Percentiles rank a stretch among this genome's conserved stretches.
Evolutionary conservation across 768 basidiomycete genomes (phyloP).

Genomic region (Leccinum subgranulosum): DNA sequence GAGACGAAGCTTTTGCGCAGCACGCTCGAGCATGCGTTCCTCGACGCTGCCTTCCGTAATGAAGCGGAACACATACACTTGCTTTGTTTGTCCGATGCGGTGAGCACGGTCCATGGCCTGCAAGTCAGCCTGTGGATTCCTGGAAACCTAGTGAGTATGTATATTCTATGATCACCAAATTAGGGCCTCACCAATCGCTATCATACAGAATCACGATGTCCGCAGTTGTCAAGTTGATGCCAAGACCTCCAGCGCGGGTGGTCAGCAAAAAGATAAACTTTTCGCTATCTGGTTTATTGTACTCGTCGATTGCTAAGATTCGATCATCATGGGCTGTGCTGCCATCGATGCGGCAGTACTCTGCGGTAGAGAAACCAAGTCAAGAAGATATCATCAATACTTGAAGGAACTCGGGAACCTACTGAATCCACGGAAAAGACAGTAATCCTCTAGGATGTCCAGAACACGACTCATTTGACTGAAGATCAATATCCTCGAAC

Average conservation of each 20-base stretch:
- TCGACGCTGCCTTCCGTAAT: constrained; percentile 88
- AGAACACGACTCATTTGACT: constrained; percentile 98
- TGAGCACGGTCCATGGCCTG: constrained; percentile 99
- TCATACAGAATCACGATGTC: constrained; percentile 96
- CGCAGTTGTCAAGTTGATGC: constrained; percentile 93
- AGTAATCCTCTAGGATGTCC: constrained; percentile 97
- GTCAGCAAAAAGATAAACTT: constrained; percentile 97
- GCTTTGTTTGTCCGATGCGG: constrained; percentile 90
- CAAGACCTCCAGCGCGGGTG: constrained; percentile 94
- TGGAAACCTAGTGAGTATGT: constrained; percentile 27
- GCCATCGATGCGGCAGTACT: constrained; percentile 96
- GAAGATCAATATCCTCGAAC: constrained; percentile 95
- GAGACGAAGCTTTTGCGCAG: constrained; percentile 90
- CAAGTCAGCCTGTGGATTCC: constrained; percentile 98
- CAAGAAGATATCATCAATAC: not conserved
- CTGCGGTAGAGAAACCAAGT: constrained; percentile 36
- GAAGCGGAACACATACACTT: constrained; percentile 86
- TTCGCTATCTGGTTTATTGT: constrained; percentile 90
- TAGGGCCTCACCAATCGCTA: constrained; percentile 77
- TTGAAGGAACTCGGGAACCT: constrained; percentile 28
- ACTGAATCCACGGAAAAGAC: constrained; percentile 88
- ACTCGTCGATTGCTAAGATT: constrained; percentile 94
- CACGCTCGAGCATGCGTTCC: constrained; percentile 84
- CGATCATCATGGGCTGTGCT: constrained; percentile 96
- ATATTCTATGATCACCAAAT: not conserved